Conservation (phyloP, 2,329 filamentous ascomycete genomes). For the Onygenales sp. region DNA sequence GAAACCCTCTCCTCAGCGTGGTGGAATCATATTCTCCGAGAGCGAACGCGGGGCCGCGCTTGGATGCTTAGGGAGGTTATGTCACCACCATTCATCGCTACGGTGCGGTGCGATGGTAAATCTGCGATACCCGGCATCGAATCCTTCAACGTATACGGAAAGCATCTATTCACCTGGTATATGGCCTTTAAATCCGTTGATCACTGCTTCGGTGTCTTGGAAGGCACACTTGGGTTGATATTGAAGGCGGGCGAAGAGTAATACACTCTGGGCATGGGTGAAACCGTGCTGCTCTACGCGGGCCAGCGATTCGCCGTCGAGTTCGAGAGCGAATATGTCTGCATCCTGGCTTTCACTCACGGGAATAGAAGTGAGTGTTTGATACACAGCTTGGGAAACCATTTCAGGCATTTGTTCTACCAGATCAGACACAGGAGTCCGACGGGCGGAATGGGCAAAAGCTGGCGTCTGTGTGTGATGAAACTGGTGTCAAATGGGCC, state of each 20-base stretch:
- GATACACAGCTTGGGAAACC: slow-evolving; percentile 29
- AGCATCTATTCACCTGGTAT: slow-evolving; percentile 26
- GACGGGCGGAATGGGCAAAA: slow-evolving; percentile 12
- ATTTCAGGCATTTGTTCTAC: slow-evolving; percentile 28
- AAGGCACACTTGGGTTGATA: slow-evolving; percentile 37
- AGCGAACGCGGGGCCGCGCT: slow-evolving; percentile 41
- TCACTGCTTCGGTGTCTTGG: slow-evolving; percentile 43
- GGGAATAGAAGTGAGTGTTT: slow-evolving; percentile 42
- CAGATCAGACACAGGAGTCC: slow-evolving; percentile 22
- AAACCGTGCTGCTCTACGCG: slow-evolving; percentile 41
- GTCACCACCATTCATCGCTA: slow-evolving; percentile 40
- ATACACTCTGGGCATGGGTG: slow-evolving; percentile 18
- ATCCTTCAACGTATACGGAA: slow-evolving; percentile 28
- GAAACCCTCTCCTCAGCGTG: slow-evolving; percentile 31
- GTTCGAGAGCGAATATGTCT: slow-evolving; percentile 39
- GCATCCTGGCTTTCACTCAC: slow-evolving; percentile 40
- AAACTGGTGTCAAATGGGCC: slow-evolving; percentile 10
- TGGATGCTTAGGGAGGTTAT: slow-evolving; percentile 39
- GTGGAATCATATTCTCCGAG: slow-evolving; percentile 42
- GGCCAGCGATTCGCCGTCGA: slow-evolving; percentile 37
- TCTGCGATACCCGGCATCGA: slow-evolving; percentile 49
- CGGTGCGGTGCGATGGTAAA: slow-evolving; percentile 37
- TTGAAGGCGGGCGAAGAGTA: slow-evolving; percentile 20
- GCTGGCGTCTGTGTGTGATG: slow-evolving; percentile 13
- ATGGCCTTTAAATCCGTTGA: slow-evolving; percentile 40